A percentile compares a stretch with the other conserved stretches of the same genome.
Evolutionary conservation across 2,329 filamentous ascomycete genomes (phyloP).

Genomic region (Cladosporium sp.): DNA sequence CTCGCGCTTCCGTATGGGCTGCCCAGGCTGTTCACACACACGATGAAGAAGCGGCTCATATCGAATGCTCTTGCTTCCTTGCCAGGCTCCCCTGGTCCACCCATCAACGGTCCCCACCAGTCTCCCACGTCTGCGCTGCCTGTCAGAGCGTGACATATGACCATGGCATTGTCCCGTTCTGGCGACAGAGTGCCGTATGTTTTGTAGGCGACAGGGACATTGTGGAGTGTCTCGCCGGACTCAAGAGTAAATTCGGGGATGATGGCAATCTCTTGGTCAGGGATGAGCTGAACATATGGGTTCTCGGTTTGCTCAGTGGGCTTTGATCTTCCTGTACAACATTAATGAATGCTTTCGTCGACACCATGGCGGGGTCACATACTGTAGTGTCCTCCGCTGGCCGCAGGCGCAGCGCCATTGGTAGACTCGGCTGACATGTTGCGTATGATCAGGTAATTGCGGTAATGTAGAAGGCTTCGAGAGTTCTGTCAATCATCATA

Average conservation of each 20-base stretch:
- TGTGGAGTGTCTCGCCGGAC: conserved; percentile 76
- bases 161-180: conserved; percentile 57
- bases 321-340: conserved; percentile 25
- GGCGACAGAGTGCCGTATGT: conserved; percentile 56
- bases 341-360: neutral
- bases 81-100: conserved; percentile 61
- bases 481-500: neutral
- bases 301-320: conserved; percentile 71
- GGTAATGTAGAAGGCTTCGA: neutral
- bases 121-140: conserved; percentile 80
- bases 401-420: neutral
- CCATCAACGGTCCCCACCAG: conserved; percentile 83
- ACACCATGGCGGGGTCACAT: neutral
- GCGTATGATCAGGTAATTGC: neutral
- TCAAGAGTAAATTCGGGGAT: conserved; percentile 90
- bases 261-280: conserved; percentile 80
- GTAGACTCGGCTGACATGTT: neutral
- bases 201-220: conserved; percentile 66
- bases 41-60: conserved; percentile 75
- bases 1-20: conserved; percentile 86
- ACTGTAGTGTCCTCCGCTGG: neutral
- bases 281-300: conserved; percentile 79
- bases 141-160: conserved; percentile 78
- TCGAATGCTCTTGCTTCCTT: conserved; percentile 60
- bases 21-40: conserved; percentile 81